Evolutionary conservation across 1,284 basidiomycete genomes (phyloP).

Genomic region (Trichosporon faecale): DNA sequence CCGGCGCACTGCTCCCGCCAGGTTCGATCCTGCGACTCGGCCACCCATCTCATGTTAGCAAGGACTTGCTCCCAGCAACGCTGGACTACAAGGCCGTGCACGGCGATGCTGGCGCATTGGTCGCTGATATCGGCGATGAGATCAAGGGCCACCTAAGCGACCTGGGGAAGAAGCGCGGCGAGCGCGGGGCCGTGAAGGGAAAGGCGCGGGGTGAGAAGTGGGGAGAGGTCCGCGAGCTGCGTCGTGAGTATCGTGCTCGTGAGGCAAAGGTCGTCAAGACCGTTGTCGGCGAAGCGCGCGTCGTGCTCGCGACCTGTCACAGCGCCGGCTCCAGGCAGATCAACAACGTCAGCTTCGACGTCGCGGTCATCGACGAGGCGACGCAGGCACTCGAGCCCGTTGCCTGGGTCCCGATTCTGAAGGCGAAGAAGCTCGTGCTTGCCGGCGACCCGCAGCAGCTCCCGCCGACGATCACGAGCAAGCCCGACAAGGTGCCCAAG

Average conservation of each 20-base stretch:
- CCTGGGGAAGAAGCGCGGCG: constrained; percentile 72
- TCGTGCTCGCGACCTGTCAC: constrained; percentile 91
- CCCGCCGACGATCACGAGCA: constrained; percentile 83
- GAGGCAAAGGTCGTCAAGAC: constrained; percentile 77
- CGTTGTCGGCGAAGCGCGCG: constrained; percentile 73
- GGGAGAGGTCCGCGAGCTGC: constrained; percentile 82
- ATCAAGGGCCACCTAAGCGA: constrained; percentile 65
- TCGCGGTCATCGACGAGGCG: constrained; percentile 91
- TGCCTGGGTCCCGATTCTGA: constrained; percentile 93
- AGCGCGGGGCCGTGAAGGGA: constrained; percentile 60
- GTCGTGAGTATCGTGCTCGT: constrained; percentile 89
- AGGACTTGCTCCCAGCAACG: constrained; percentile 70
- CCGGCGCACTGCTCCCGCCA: constrained; percentile 42
- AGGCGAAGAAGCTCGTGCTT: constrained; percentile 76
- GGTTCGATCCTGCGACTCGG: constrained; percentile 70
- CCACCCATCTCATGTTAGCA: constrained; percentile 88
- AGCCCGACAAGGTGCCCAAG: constrained; percentile 29
- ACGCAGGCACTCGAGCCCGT: constrained; percentile 95
- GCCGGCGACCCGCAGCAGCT: constrained; percentile 89
- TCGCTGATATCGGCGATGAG: constrained; percentile 80
- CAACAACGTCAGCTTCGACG: constrained; percentile 73
- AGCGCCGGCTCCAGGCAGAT: constrained; percentile 78
- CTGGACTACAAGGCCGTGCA: constrained; percentile 80
- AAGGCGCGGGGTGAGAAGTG: constrained; percentile 80
- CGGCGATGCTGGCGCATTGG: constrained; percentile 73